Percentiles rank a stretch among this genome's conserved stretches.
These are phyloP conservation scores for Calonectria pauciramosa DNA, from an alignment of 2,329 filamentous ascomycete genomes.

Conservation along the genomic window DNA sequence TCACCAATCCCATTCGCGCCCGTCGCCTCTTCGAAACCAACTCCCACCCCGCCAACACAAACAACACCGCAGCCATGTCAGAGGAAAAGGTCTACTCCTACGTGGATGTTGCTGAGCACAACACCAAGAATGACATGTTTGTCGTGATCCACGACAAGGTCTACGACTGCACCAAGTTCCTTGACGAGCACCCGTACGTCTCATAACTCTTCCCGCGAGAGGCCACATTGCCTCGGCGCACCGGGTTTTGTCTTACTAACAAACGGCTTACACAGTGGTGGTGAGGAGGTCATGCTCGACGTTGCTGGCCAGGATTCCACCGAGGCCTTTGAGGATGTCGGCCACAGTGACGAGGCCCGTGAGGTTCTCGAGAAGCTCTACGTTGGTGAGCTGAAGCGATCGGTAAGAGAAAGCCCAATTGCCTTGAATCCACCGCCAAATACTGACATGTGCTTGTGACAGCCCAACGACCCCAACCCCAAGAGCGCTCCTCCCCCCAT, in stretches of 20 bases:
- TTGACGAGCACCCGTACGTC: conserved; percentile 94
- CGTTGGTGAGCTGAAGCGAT: conserved; percentile 83
- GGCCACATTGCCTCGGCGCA: conserved; percentile 16
- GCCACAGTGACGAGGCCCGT: conserved; percentile 97
- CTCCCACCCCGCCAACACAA: conserved; percentile 32
- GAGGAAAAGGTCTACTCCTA: conserved; percentile 74
- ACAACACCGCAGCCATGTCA: conserved; percentile 42
- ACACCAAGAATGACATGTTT: conserved; percentile 93
- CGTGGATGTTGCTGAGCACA: conserved; percentile 86
- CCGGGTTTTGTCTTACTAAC: conserved; percentile 32
- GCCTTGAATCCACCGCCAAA: neutral
- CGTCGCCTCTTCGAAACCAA: conserved; percentile 22
- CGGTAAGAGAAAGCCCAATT: conserved; percentile 66
- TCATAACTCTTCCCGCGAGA: conserved; percentile 9
- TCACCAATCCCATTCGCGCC: conserved; percentile 21
- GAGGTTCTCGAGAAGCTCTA: conserved; percentile 87
- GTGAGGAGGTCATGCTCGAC: conserved; percentile 97
- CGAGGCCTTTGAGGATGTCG: conserved; percentile 99
- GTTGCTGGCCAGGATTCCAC: conserved; percentile 96
- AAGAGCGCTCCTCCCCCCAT: conserved; percentile 63
- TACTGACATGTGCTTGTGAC: conserved; percentile 42
- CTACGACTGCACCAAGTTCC: conserved; percentile 89
- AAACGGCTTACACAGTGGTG: conserved; percentile 74
- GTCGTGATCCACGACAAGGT: conserved; percentile 96
- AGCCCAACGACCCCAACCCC: conserved; percentile 85